A percentile compares a stretch with the other conserved stretches of the same genome.
Evolutionary conservation across 1,284 basidiomycete genomes (phyloP).

Genomic region (Microbotryum scabiosae): DNA sequence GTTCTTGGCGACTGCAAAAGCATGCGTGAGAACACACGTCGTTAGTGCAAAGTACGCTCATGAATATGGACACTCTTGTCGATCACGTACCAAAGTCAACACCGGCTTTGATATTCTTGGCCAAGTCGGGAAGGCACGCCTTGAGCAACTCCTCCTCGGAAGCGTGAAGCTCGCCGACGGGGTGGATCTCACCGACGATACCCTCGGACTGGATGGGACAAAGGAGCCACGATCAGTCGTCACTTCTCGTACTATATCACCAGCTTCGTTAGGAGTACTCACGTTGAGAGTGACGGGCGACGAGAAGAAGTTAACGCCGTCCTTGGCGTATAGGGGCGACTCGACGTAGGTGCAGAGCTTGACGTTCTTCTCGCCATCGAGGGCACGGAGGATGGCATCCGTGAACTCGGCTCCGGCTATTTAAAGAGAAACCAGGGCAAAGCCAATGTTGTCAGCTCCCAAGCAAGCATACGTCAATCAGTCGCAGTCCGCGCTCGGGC

Average conservation of each 20-base stretch:
- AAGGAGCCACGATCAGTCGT: constrained; percentile 7
- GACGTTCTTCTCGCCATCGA: constrained; percentile 77
- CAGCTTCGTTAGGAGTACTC: constrained; percentile 33
- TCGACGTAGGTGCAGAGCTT: constrained; percentile 55
- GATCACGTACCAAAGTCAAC: no score
- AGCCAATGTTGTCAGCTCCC: not conserved
- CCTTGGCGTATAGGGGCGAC: constrained; percentile 49
- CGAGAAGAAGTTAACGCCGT: constrained; percentile 72
- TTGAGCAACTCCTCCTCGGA: constrained; percentile 58
- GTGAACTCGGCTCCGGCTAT: constrained; percentile 77
- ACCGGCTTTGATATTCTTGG: no score
- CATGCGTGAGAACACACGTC: no score
- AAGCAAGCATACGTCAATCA: no score
- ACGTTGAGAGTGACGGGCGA: constrained; percentile 83
- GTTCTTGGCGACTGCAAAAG: no score
- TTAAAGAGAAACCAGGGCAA: no score
- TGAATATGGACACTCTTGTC: no score
- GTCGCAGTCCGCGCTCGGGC: constrained; percentile 12
- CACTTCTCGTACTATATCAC: not conserved
- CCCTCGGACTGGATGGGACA: constrained; percentile 56
- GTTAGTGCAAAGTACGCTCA: no score
- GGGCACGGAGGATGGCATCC: constrained; percentile 67
- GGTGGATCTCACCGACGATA: constrained; percentile 73
- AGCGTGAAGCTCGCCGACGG: constrained; percentile 62
- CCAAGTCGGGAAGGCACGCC: no score